Evolutionary conservation across 768 basidiomycete genomes (phyloP).

Genomic region (Russula compacta): DNA sequence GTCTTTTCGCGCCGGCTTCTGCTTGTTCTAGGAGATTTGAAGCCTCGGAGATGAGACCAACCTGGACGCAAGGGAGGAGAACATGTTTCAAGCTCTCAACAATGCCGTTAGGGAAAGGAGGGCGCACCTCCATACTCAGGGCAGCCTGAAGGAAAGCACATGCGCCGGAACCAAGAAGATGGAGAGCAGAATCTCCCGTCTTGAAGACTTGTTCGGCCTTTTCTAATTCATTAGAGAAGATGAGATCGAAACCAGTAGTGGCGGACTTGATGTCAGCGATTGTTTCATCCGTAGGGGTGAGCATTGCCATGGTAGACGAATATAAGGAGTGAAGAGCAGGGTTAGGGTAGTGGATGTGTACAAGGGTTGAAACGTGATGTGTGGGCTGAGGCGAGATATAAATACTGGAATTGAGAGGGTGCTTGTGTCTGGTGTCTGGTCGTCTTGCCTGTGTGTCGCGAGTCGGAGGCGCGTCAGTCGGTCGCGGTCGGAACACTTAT

Average conservation of each 20-base stretch:
- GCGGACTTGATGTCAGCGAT: conserved; percentile 29
- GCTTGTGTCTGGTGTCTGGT: background rate
- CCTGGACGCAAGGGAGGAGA: conserved; percentile 28
- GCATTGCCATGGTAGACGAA: background rate
- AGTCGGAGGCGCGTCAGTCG: background rate
- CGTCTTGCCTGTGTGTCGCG: background rate
- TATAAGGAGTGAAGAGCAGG: background rate
- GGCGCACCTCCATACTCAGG: conserved; percentile 64
- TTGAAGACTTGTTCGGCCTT: conserved; percentile 45
- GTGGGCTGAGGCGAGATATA: background rate
- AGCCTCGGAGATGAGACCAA: conserved; percentile 57
- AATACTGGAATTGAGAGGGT: background rate
- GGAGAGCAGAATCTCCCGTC: conserved; percentile 52
- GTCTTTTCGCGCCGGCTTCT: conserved; percentile 52
- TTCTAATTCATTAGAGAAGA: conserved; percentile 60
- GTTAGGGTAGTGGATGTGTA: background rate
- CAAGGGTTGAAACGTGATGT: background rate
- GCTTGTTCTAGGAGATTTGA: conserved; percentile 44
- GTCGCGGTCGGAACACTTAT: background rate
- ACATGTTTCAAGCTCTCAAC: background rate
- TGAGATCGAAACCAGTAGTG: conserved; percentile 49
- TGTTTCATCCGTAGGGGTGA: conserved; percentile 23
- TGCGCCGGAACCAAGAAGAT: conserved; percentile 62
- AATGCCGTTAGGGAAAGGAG: background rate
- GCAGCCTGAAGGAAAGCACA: conserved; percentile 71